Conservation (phyloP, 2,329 filamentous ascomycete species). For the Ceratocystiopsis sp. region DNA sequence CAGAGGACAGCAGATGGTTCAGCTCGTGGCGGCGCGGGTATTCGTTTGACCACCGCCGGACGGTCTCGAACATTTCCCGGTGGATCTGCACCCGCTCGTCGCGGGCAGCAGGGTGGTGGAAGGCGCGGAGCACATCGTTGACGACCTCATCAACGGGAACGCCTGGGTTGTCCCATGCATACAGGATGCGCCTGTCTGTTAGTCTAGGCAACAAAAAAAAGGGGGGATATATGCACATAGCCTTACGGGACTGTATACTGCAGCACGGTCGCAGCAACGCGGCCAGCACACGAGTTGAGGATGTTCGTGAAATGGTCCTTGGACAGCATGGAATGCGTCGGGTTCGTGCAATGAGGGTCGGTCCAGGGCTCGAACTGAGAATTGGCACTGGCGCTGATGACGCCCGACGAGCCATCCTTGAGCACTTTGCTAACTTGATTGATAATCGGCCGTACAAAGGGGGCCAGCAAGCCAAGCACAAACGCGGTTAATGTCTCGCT, state of each 20-base stretch:
- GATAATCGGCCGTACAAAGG: slow-evolving; percentile 85
- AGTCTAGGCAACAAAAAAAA: not conserved
- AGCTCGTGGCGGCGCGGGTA: slow-evolving; percentile 50
- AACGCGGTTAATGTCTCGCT: slow-evolving; percentile 86
- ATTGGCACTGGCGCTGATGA: slow-evolving; percentile 50
- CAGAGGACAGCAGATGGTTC: slow-evolving; percentile 60
- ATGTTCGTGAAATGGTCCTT: slow-evolving; percentile 76
- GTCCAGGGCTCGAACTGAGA: slow-evolving; percentile 70
- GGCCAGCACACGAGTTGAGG: slow-evolving; percentile 60
- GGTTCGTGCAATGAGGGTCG: slow-evolving; percentile 56
- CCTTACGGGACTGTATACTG: slow-evolving; percentile 70
- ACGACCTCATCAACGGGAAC: slow-evolving; percentile 72
- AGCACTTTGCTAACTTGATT: slow-evolving; percentile 67
- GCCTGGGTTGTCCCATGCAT: slow-evolving; percentile 80
- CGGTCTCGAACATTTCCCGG: slow-evolving; percentile 72
- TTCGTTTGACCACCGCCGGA: slow-evolving; percentile 63
- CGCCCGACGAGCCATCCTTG: slow-evolving; percentile 66
- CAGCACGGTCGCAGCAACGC: slow-evolving; percentile 56
- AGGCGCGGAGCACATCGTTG: slow-evolving; percentile 62
- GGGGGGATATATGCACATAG: not conserved
- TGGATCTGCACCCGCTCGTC: slow-evolving; percentile 66
- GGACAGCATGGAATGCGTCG: slow-evolving; percentile 67
- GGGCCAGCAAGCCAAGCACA: slow-evolving; percentile 75
- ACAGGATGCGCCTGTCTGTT: slow-evolving; percentile 51
- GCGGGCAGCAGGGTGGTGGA: slow-evolving; percentile 80